Evolutionary conservation across 2,329 filamentous ascomycete genomes (phyloP).

Genomic region (Teratosphaeria gauchensis): DNA sequence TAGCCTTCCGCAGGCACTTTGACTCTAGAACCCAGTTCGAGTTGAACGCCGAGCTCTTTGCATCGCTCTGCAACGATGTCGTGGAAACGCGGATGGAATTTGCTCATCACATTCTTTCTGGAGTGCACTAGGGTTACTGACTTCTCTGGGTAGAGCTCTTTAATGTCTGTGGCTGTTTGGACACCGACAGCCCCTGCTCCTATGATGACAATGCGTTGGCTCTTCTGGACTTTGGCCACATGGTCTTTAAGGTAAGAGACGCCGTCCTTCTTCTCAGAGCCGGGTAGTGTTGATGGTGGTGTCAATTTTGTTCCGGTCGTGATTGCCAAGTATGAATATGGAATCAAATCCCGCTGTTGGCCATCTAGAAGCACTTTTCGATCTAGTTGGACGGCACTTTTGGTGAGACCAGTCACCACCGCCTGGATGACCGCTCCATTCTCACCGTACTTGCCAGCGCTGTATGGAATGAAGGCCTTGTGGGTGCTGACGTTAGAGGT

Average conservation of each 20-base stretch:
- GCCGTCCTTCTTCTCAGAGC: constrained; percentile 2
- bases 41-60: constrained; percentile 37
- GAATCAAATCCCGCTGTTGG: neutral
- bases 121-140: constrained; percentile 50
- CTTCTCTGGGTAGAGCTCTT: constrained; percentile 47
- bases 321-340: constrained; percentile 3
- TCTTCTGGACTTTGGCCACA: neutral
- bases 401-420: neutral
- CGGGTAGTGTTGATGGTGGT: constrained; percentile 1
- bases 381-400: constrained; percentile 1
- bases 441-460: neutral
- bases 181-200: constrained; percentile 55
- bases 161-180: constrained; percentile 51
- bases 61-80: constrained; percentile 33
- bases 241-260: constrained; percentile 3
- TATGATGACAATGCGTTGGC: constrained; percentile 9
- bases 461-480: constrained; percentile 5
- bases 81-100: constrained; percentile 37
- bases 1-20: constrained; percentile 17
- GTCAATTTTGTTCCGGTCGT: constrained; percentile 4
- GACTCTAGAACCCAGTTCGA: constrained; percentile 36
- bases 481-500: constrained; percentile 1
- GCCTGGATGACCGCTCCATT: constrained; percentile 3
- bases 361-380: constrained; percentile 2
- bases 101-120: constrained; percentile 42